These are phyloP conservation scores for Bertia moriformis DNA, from an alignment of 2,329 filamentous ascomycete genomes.

Conservation along the genomic window DNA sequence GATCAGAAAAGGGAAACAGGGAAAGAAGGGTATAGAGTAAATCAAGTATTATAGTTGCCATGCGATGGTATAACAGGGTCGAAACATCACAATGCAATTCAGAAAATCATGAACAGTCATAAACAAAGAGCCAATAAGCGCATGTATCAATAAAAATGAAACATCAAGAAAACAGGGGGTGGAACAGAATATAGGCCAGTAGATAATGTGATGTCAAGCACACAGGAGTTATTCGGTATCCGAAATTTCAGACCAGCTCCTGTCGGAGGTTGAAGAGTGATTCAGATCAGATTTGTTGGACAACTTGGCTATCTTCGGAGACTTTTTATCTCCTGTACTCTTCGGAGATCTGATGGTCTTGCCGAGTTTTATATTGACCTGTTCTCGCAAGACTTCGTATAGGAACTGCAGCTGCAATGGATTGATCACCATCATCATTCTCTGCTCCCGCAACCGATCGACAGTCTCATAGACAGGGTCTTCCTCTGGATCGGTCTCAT, in stretches of 20 bases:
- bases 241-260: not conserved
- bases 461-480: constrained; percentile 72
- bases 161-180: no score
- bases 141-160: no score
- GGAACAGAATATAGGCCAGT: no score
- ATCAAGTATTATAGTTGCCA: no score
- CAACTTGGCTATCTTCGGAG: not conserved
- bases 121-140: no score
- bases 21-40: no score
- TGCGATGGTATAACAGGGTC: no score
- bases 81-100: no score
- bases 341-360: constrained; percentile 1
- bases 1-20: no score
- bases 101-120: no score
- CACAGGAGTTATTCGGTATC: no score
- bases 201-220: no score
- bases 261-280: not conserved
- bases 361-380: not conserved
- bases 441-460: constrained; percentile 67
- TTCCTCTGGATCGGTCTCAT: constrained; percentile 22
- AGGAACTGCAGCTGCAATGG: constrained; percentile 75
- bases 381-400: constrained; percentile 68
- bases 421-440: constrained; percentile 90
- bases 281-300: not conserved
- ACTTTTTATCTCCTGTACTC: not conserved